These are phyloP conservation scores for Penicillium griseofulvum DNA, from an alignment of 2,329 filamentous ascomycete genomes.

Conservation along the genomic window DNA sequence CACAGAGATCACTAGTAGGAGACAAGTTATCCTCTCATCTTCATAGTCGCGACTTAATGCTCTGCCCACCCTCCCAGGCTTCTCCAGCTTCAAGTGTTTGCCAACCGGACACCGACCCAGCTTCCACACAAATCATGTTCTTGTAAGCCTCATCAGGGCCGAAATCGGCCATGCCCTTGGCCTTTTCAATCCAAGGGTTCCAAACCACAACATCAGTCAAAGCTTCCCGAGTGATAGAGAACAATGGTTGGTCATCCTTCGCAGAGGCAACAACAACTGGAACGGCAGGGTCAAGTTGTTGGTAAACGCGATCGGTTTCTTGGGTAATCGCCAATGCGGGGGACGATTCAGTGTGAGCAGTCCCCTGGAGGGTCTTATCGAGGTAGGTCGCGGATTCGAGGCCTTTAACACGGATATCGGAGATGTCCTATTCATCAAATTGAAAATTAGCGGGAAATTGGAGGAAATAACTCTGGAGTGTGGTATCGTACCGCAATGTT, in stretches of 20 bases:
- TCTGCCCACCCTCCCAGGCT: constrained; percentile 63
- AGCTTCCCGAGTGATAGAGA: constrained; percentile 77
- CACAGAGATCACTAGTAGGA: background rate
- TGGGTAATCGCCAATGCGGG: constrained; percentile 66
- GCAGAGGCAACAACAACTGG: constrained; percentile 37
- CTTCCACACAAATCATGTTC: constrained; percentile 92
- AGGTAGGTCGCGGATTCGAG: constrained; percentile 73
- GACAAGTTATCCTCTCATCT: background rate
- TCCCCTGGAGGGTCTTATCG: constrained; percentile 74
- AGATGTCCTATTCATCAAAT: constrained; percentile 65
- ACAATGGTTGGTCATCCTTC: constrained; percentile 60
- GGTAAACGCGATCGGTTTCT: constrained; percentile 89
- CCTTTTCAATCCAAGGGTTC: constrained; percentile 94
- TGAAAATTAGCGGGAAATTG: constrained; percentile 12
- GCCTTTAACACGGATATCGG: constrained; percentile 67
- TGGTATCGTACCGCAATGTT: constrained; percentile 63
- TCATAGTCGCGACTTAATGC: constrained; percentile 48
- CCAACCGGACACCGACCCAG: constrained; percentile 79
- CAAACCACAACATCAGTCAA: constrained; percentile 88
- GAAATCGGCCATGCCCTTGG: constrained; percentile 79
- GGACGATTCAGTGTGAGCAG: constrained; percentile 63
- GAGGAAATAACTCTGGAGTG: background rate
- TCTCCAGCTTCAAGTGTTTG: constrained; percentile 78
- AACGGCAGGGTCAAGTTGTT: constrained; percentile 54
- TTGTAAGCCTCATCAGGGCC: constrained; percentile 84